Conservation (phyloP, 2,329 filamentous ascomycete genomes). For the Capronia epimyces region DNA sequence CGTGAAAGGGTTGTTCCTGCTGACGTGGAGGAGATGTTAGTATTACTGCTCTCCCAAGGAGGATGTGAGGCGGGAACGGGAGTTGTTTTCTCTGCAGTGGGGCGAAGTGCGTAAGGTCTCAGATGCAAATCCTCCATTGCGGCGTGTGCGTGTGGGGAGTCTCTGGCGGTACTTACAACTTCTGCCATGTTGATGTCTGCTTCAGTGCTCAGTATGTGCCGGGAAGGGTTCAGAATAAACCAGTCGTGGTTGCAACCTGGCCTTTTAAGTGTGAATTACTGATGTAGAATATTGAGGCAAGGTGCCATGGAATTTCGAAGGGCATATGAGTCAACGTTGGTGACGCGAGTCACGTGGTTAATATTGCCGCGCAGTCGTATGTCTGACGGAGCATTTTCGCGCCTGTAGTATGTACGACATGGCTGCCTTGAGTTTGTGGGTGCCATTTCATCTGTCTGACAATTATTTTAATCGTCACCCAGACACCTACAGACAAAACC, state of each 20-base stretch:
- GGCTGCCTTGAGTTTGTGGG: neutral
- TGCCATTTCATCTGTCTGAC: neutral
- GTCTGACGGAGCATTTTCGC: constrained; percentile 9
- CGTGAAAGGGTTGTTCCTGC: constrained; percentile 32
- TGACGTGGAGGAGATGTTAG: constrained; percentile 9
- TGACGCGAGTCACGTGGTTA: constrained; percentile 16
- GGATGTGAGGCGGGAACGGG: neutral
- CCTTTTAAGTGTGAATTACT: neutral
- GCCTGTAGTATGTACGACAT: constrained; percentile 10
- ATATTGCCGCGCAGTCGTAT: neutral
- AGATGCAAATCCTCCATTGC: constrained; percentile 13
- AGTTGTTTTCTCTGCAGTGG: constrained; percentile 17
- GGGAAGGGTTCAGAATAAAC: neutral
- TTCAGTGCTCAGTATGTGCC: neutral
- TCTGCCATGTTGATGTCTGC: constrained; percentile 26
- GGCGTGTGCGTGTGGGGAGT: constrained; percentile 22
- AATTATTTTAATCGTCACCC: neutral
- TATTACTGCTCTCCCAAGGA: neutral
- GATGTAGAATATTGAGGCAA: constrained; percentile 15
- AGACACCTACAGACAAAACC: neutral
- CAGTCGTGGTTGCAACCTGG: constrained; percentile 2
- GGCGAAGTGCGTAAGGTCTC: constrained; percentile 23
- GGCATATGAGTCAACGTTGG: constrained; percentile 17
- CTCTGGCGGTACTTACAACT: constrained; percentile 27
- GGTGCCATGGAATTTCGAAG: constrained; percentile 4